These are phyloP conservation scores for Globisporangium iwayamae DNA, from an alignment of 352 stramenopile species.

Conservation along the genomic window DNA sequence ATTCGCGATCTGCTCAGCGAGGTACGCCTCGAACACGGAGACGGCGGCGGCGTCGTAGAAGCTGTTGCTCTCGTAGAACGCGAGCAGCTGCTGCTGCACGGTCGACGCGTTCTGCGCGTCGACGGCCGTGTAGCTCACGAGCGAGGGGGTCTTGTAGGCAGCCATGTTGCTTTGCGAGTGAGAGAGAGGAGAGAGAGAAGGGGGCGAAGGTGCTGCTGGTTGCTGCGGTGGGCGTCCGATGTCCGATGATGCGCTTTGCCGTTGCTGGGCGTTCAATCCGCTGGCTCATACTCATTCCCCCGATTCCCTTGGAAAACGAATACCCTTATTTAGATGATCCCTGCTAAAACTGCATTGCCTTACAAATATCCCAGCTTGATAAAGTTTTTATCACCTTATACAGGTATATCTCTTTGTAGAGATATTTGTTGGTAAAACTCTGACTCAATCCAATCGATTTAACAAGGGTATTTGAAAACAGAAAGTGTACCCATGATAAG, in stretches of 20 bases:
- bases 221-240: background rate
- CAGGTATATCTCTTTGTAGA: background rate
- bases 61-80: slow-evolving; percentile 36
- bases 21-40: slow-evolving; percentile 57
- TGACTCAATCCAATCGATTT: background rate
- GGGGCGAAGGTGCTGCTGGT: background rate
- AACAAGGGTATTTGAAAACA: background rate
- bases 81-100: slow-evolving; percentile 56
- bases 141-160: slow-evolving; percentile 60
- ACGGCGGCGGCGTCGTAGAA: slow-evolving; percentile 53
- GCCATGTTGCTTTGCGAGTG: slow-evolving; percentile 27
- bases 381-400: background rate
- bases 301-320: background rate
- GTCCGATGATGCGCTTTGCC: slow-evolving; percentile 8
- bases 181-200: background rate
- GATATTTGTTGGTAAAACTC: too few relatives aligned
- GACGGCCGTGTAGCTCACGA: slow-evolving; percentile 57
- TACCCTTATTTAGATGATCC: slow-evolving; percentile 5
- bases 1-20: slow-evolving; percentile 70
- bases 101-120: slow-evolving; percentile 33
- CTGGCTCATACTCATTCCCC: slow-evolving; percentile 10
- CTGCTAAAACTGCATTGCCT: background rate
- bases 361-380: too few relatives aligned
- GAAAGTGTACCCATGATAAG: slow-evolving; percentile 8
- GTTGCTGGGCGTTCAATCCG: slow-evolving; percentile 4